A percentile compares a stretch with the other conserved stretches of the same genome.
Evolutionary conservation across 1,284 basidiomycete species (phyloP).

Genomic region (Sphagnurus paluster): DNA sequence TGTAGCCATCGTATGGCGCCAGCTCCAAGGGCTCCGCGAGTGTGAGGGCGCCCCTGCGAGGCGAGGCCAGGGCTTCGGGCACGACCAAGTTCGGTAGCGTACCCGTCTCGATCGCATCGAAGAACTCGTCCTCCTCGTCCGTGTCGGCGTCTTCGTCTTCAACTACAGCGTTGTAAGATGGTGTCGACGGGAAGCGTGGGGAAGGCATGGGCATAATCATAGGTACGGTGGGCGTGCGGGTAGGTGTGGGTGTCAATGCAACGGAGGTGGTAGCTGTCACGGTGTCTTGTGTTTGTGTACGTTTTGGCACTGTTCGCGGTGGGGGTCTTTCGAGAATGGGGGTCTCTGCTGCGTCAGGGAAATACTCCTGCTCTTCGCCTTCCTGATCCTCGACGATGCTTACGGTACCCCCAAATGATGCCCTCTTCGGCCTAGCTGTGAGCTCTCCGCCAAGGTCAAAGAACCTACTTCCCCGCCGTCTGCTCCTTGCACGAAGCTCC

Average conservation of each 20-base stretch:
- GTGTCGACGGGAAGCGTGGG: background rate
- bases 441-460: conserved; percentile 34
- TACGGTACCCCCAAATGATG: background rate
- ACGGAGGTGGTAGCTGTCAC: background rate
- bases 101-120: conserved; percentile 92
- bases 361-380: background rate
- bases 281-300: conserved; percentile 3
- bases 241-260: background rate
- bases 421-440: conserved; percentile 23
- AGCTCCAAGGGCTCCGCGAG: conserved; percentile 32
- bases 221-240: background rate
- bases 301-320: background rate
- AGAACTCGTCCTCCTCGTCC: conserved; percentile 96
- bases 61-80: conserved; percentile 53
- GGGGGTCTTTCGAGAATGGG: background rate
- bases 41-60: conserved; percentile 21
- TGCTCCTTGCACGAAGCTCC: conserved; percentile 67
- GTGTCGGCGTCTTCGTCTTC: conserved; percentile 57
- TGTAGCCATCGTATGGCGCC: conserved; percentile 71
- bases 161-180: conserved; percentile 24
- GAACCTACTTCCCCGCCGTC: conserved; percentile 56
- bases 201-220: background rate
- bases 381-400: background rate
- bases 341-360: background rate
- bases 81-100: conserved; percentile 76